phyloP scores from a whole-genome alignment of 2,329 filamentous ascomycete species.

The Cryphonectria japonica region DNA sequence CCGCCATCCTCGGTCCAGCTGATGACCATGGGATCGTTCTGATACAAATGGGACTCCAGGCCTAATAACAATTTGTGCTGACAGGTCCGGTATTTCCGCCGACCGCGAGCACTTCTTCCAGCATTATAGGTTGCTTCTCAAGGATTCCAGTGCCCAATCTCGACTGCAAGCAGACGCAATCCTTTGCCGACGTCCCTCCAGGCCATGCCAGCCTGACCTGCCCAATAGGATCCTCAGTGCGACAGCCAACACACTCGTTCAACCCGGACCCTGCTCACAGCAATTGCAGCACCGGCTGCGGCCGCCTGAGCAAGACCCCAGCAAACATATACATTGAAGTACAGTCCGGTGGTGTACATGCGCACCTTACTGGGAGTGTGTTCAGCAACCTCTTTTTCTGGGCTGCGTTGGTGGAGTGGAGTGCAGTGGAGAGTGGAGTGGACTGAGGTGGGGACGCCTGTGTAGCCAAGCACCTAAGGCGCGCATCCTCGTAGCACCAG shows the following conservation, averaged over 20 bases:
- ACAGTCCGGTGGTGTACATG: background rate
- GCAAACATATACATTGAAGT: constrained; percentile 1
- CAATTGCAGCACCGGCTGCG: background rate
- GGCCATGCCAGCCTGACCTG: background rate
- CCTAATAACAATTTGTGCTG: background rate
- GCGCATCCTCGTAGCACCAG: background rate
- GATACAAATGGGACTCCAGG: background rate
- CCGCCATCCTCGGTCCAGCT: background rate
- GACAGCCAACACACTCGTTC: background rate
- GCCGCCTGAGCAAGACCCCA: background rate
- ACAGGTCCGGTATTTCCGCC: constrained; percentile 4
- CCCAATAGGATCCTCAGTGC: constrained; percentile 13
- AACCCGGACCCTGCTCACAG: background rate
- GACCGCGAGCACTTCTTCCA: background rate
- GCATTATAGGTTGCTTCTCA: background rate
- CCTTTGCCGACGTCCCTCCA: constrained; percentile 6
- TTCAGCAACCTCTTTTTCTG: background rate
- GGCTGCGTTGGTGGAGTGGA: constrained; percentile 5
- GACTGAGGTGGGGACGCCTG: constrained; percentile 9
- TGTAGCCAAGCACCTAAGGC: constrained; percentile 1
- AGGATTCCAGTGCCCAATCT: constrained; percentile 6
- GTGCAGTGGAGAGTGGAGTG: background rate
- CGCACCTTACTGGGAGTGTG: background rate
- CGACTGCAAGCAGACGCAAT: constrained; percentile 14
- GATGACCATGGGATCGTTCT: background rate